Evolutionary conservation across 169 alveolate genomes (phyloP).

Genomic region (Amoebophrya sp.): DNA sequence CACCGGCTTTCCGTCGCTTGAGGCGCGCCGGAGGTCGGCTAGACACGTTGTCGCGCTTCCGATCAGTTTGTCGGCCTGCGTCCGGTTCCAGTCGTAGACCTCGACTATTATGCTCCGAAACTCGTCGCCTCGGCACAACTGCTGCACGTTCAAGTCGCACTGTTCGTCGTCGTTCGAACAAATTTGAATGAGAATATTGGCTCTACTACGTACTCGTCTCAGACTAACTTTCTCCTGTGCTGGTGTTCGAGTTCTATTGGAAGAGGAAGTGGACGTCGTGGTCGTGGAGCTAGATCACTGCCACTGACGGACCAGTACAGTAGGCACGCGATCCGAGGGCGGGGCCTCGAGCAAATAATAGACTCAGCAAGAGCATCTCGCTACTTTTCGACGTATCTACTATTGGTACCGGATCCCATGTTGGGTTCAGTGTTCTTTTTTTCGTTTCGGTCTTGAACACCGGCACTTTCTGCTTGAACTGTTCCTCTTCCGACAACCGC

Average conservation of each 20-base stretch:
- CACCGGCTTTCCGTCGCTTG: not conserved
- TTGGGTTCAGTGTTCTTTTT: not conserved
- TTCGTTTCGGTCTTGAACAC: not conserved
- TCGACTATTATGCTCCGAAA: not conserved
- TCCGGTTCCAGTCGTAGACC: not conserved
- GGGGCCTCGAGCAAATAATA: not conserved
- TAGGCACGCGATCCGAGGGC: too few relatives aligned
- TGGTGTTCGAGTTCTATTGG: too few relatives aligned
- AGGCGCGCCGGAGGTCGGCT: not conserved
- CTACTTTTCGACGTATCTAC: too few relatives aligned
- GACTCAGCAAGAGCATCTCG: too few relatives aligned
- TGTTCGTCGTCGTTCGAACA: too few relatives aligned
- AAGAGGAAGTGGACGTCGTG: too few relatives aligned
- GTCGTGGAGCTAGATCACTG: too few relatives aligned
- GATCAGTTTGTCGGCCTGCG: constrained; percentile 1
- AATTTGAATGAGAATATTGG: too few relatives aligned
- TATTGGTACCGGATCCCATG: not conserved
- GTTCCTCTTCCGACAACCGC: not conserved
- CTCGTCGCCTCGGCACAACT: constrained; percentile 5
- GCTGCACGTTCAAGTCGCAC: not conserved
- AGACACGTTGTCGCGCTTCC: constrained; percentile 1
- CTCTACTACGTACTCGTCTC: too few relatives aligned
- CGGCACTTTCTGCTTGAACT: not conserved
- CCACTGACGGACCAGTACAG: too few relatives aligned
- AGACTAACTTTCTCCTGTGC: too few relatives aligned